A percentile compares a stretch with the other conserved stretches of the same genome.
Conservation (phyloP, 371 early-diverging fungal species). For the Blakeslea trispora region DNA sequence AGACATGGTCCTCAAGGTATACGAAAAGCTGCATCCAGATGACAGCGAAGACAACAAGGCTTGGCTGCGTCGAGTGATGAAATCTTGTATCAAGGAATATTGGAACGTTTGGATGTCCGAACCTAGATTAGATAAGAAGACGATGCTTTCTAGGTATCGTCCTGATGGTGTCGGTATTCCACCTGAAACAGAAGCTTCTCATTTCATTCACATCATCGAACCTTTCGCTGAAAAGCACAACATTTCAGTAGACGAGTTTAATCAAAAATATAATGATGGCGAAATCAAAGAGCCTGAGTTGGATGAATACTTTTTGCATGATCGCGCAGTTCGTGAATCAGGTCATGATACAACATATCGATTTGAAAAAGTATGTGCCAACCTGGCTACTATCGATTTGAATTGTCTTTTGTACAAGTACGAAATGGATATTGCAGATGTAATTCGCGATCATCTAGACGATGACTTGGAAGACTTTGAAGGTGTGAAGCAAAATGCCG, state of each 20-base stretch:
- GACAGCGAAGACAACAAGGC: slow-evolving; percentile 51
- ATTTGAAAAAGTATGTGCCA: slow-evolving; percentile 82
- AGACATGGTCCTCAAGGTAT: slow-evolving; percentile 84
- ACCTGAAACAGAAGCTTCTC: slow-evolving; percentile 92
- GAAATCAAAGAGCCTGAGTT: slow-evolving; percentile 72
- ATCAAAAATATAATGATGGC: slow-evolving; percentile 57
- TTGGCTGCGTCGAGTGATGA: slow-evolving; percentile 71
- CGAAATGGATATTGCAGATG: slow-evolving; percentile 79
- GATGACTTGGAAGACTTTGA: slow-evolving; percentile 44
- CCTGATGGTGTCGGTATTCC: slow-evolving; percentile 90
- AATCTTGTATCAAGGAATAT: slow-evolving; percentile 88
- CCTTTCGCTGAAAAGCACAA: slow-evolving; percentile 74
- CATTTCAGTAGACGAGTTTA: slow-evolving; percentile 68
- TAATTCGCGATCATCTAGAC: slow-evolving; percentile 61
- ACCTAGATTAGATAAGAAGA: slow-evolving; percentile 70
- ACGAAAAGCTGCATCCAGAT: slow-evolving; percentile 46
- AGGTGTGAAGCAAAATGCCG: slow-evolving; percentile 29
- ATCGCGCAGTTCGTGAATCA: slow-evolving; percentile 91
- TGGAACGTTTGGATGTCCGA: slow-evolving; percentile 80
- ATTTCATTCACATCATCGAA: slow-evolving; percentile 82
- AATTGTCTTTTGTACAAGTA: slow-evolving; percentile 89
- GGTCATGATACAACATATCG: slow-evolving; percentile 95
- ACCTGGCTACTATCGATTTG: slow-evolving; percentile 86
- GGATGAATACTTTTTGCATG: slow-evolving; percentile 91
- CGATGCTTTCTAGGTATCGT: slow-evolving; percentile 78